These are phyloP conservation scores for Calonectria leucothoes DNA, from an alignment of 2,329 filamentous ascomycete species.

Conservation along the genomic window DNA sequence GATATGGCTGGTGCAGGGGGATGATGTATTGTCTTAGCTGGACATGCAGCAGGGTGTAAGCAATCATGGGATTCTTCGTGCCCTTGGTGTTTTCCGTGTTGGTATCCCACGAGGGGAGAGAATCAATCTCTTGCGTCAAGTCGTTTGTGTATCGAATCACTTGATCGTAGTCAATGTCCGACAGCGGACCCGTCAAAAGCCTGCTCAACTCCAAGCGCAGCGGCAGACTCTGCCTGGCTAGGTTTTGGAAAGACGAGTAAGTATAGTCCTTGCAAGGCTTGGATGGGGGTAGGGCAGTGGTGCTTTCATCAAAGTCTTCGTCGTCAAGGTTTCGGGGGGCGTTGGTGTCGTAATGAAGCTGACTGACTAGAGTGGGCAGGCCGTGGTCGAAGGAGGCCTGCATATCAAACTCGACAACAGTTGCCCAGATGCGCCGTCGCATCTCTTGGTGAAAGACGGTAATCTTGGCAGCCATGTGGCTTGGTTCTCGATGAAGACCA, in stretches of 20 bases:
- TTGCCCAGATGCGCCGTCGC: constrained; percentile 70
- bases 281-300: constrained; percentile 62
- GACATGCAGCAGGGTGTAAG: constrained; percentile 70
- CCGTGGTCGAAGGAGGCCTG: constrained; percentile 72
- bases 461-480: constrained; percentile 65
- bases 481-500: constrained; percentile 69
- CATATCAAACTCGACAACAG: constrained; percentile 71
- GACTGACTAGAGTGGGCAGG: constrained; percentile 67
- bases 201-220: constrained; percentile 68
- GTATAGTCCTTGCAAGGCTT: constrained; percentile 66
- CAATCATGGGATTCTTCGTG: constrained; percentile 67
- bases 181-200: constrained; percentile 64
- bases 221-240: constrained; percentile 66
- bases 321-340: constrained; percentile 69
- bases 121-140: constrained; percentile 70
- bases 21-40: constrained; percentile 72
- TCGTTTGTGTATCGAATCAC: constrained; percentile 72
- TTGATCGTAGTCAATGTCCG: constrained; percentile 70
- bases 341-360: constrained; percentile 66
- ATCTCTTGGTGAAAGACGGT: constrained; percentile 72
- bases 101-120: constrained; percentile 66
- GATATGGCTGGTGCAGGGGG: constrained; percentile 69
- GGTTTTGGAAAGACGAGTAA: constrained; percentile 68
- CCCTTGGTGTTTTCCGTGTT: constrained; percentile 50
- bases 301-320: constrained; percentile 66